Base-by-base conservation (phyloP, 2,329 filamentous ascomycete genomes). In the Ambrosiella beaveri region DNA sequence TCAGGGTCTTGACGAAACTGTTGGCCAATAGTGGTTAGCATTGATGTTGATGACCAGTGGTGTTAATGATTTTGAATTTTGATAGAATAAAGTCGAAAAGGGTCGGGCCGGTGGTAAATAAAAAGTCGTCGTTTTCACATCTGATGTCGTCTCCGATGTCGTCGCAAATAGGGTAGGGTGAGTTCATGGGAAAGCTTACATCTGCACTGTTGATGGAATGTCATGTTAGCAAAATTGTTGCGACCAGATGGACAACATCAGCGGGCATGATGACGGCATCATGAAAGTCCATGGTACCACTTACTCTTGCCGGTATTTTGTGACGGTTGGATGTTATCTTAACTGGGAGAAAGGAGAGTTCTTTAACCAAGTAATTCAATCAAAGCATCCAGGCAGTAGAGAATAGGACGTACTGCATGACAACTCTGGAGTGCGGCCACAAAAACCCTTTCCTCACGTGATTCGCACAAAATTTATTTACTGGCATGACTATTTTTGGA, bases 1-100 rank as follows among this genome's bases (percentile, higher is more conserved):
- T 96, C 72, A 96, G 88, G 82, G 91, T 96, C 86, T 96, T 97
- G 79, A 97, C 91, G 86, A 97, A 97, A 85, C 88, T 94, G 76
- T 66, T 36, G 52, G 36, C 64, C 57, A 63, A 61, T 62, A 63
- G 57, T 61, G 57, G 62, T 65, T 63, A 64, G 64, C 61, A 62
- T 63, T 57, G 38, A 15, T 39, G 52, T 61, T 51, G 50, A 59
- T 54, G 15, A 40, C 12, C 12, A 8, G 38, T 19, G 15, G 9
- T n/a, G 27, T 39, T 9, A n/a, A 54, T 38, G 17, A 36, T 51
- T 41, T 47, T 17, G 44, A 6, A 8, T 15, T 8, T 47, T 47
- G 11, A 41, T 41, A 15, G 13, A 17, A 47, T 15, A 17, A 15
- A 47, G 7, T 8, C 7, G 15, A 19, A 51, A 51, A 51, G 35